Evolutionary conservation across 306 rosid genomes (phyloP).

Genomic region (Lupinus albus): DNA sequence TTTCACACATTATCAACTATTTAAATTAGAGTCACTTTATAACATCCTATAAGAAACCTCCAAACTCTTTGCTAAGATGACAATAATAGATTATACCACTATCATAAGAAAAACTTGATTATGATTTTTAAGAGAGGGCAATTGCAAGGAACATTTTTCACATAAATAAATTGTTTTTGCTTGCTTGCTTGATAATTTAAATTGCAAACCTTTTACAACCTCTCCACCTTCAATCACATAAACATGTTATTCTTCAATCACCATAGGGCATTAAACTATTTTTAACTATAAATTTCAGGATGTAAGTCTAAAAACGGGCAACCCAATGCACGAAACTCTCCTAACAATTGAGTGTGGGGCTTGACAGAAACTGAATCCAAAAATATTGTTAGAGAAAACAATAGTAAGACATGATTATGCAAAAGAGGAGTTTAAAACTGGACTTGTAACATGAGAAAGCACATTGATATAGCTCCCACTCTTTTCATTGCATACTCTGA

Average conservation of each 20-base stretch:
- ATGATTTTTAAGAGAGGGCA: background rate
- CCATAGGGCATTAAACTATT: background rate
- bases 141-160: background rate
- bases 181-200: slow-evolving; percentile 15
- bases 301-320: no score
- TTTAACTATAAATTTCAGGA: background rate
- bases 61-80: background rate
- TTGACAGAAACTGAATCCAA: no score
- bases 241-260: slow-evolving; percentile 3
- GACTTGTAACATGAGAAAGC: slow-evolving; percentile 19
- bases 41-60: no score
- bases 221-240: slow-evolving; percentile 1
- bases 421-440: slow-evolving; percentile 6
- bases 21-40: no score
- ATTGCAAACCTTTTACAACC: background rate
- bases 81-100: background rate
- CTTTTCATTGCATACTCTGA: slow-evolving; percentile 70
- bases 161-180: background rate
- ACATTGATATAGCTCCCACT: slow-evolving; percentile 17
- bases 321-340: no score
- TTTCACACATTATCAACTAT: no score
- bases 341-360: no score
- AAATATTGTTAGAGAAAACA: slow-evolving; percentile 32
- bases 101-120: background rate
- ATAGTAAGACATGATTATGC: slow-evolving; percentile 32